Conservation (phyloP, 1,139 yeast genomes). For the Yamadazyma atlantica region DNA sequence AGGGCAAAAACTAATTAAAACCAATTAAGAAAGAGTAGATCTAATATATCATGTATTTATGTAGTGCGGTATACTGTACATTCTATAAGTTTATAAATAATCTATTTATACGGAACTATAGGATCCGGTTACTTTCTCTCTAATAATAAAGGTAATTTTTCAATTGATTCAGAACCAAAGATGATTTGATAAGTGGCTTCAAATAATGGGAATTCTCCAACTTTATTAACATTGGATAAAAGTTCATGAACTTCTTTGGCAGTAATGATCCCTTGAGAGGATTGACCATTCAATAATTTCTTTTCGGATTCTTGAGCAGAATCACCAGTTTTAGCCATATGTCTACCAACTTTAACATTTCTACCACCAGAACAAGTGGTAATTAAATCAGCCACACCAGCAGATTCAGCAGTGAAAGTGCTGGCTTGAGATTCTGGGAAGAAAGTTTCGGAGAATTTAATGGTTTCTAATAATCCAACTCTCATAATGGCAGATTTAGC, state of each 20-base stretch:
- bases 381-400: conserved; percentile 53
- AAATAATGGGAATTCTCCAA: conserved; percentile 44
- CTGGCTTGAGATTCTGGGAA: conserved; percentile 40
- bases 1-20: too few species aligned
- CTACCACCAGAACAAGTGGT: conserved; percentile 53
- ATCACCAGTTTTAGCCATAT: conserved; percentile 48
- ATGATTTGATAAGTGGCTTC: conserved; percentile 50
- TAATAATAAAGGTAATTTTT: conserved; percentile 42
- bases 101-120: not conserved
- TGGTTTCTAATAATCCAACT: conserved; percentile 45
- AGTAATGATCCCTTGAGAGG: conserved; percentile 51
- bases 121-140: conserved; percentile 19
- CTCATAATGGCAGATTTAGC: conserved; percentile 53
- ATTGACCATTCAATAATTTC: conserved; percentile 48
- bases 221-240: conserved; percentile 32
- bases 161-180: conserved; percentile 42
- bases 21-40: too few species aligned
- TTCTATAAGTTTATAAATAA: conserved; percentile 8
- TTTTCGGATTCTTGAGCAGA: conserved; percentile 45
- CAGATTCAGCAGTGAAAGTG: conserved; percentile 47
- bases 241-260: conserved; percentile 51
- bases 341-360: conserved; percentile 48
- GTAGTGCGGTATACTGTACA: conserved; percentile 2
- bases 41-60: conserved; percentile 3
- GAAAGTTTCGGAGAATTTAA: conserved; percentile 40